A percentile compares a stretch with the other conserved stretches of the same genome.
phyloP scores from a whole-genome alignment of 23 red algal species.

The Agarophyton chilense region DNA sequence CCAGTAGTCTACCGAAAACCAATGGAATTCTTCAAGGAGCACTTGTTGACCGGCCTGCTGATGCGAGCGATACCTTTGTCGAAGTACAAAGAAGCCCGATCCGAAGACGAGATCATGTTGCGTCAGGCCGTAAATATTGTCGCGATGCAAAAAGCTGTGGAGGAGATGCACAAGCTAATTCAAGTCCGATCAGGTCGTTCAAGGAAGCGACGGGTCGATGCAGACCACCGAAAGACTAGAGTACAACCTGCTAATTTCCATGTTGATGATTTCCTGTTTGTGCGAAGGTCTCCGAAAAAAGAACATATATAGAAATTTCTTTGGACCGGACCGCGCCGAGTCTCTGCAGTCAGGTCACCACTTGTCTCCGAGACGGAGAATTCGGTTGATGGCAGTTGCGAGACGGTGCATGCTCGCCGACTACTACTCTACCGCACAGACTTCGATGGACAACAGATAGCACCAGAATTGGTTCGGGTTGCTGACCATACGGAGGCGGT shows the following conservation, averaged over 20 bases:
- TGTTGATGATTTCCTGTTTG: conserved; percentile 29
- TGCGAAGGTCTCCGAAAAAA: no score
- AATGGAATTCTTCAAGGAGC: conserved; percentile 25
- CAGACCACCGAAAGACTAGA: conserved; percentile 19
- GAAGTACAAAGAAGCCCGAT: background rate
- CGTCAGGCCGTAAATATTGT: conserved; percentile 13
- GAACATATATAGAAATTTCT: no score
- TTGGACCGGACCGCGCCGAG: no score
- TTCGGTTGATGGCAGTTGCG: no score
- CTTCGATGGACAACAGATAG: no score
- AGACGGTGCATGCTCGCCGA: no score
- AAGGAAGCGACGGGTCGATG: background rate
- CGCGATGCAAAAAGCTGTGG: background rate
- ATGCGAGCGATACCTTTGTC: background rate
- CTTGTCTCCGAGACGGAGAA: no score
- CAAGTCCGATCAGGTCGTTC: no score
- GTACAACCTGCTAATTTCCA: background rate
- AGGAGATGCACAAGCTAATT: conserved; percentile 30
- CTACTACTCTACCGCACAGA: no score
- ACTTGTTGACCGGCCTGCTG: background rate
- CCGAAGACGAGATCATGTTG: background rate
- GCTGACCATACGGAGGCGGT: no score
- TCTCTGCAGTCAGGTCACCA: no score
- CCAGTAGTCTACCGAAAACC: background rate
- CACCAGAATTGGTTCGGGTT: no score